These are phyloP conservation scores for Aureobasidium sp. DNA, from an alignment of 2,329 filamentous ascomycete genomes.

Conservation along the genomic window DNA sequence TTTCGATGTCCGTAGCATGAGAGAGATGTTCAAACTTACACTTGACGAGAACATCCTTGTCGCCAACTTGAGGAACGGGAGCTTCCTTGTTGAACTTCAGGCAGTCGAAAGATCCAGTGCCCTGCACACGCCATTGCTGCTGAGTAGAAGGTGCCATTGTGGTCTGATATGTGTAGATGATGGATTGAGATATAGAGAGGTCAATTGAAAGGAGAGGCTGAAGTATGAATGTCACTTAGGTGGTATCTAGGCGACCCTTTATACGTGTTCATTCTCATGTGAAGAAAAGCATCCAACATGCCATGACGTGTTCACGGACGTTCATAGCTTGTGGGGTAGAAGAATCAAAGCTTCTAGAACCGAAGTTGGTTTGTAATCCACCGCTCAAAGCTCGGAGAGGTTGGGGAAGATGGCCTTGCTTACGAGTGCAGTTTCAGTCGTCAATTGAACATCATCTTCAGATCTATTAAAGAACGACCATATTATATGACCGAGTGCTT, in stretches of 20 bases:
- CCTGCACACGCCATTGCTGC: conserved; percentile 52
- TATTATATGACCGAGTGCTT: neutral
- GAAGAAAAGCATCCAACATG: conserved; percentile 5
- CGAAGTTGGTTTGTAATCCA: conserved; percentile 12
- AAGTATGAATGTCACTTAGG: neutral
- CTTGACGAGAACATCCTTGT: conserved; percentile 66
- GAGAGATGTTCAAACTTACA: conserved; percentile 29
- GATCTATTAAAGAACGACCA: neutral
- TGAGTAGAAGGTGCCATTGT: conserved; percentile 40
- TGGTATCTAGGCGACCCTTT: neutral
- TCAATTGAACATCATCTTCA: neutral
- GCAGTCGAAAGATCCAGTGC: conserved; percentile 52
- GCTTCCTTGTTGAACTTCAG: conserved; percentile 50
- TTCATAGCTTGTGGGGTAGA: conserved; percentile 10
- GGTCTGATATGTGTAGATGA: neutral
- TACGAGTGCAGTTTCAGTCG: neutral
- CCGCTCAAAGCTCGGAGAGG: conserved; percentile 10
- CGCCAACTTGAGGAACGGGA: conserved; percentile 54
- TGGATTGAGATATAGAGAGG: neutral
- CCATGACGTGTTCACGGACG: no score
- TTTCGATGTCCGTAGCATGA: conserved; percentile 9
- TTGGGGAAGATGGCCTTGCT: conserved; percentile 2
- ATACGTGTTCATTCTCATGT: neutral
- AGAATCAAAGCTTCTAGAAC: conserved; percentile 14
- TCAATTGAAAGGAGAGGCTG: neutral